phyloP scores from a whole-genome alignment of 192 early-diverging fungal species.

The Lunasporangiospora selenospora region DNA sequence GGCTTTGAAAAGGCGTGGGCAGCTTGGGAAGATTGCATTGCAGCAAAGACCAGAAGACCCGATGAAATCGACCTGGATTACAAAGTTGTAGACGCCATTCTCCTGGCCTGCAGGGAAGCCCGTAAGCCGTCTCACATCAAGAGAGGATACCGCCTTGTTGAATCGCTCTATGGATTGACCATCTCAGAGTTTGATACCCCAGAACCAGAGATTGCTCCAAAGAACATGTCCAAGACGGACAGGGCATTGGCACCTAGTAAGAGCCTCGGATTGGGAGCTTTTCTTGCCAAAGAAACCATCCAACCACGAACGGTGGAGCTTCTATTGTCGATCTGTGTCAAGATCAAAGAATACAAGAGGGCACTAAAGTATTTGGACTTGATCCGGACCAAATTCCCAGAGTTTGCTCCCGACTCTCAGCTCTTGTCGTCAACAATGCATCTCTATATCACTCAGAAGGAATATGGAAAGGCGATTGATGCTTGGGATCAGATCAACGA shows the following conservation, averaged over 20 bases:
- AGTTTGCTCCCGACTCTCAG: constrained; percentile 26
- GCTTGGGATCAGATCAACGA: constrained; percentile 30
- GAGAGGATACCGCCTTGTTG: constrained; percentile 21
- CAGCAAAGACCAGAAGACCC: constrained; percentile 12
- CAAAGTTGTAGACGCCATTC: constrained; percentile 16
- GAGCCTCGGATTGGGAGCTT: constrained; percentile 10
- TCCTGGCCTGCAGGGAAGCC: constrained; percentile 30
- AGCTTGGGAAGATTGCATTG: constrained; percentile 39
- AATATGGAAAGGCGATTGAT: constrained; percentile 23
- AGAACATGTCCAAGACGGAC: neutral
- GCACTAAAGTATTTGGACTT: constrained; percentile 17
- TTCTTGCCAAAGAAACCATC: constrained; percentile 11
- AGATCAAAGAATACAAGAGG: constrained; percentile 18
- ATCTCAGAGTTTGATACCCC: no score
- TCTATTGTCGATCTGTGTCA: constrained; percentile 23
- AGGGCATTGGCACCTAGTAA: constrained; percentile 18
- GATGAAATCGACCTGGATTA: constrained; percentile 29
- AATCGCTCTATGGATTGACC: constrained; percentile 22
- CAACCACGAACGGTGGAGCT: constrained; percentile 31
- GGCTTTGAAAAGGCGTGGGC: constrained; percentile 38
- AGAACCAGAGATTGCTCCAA: no score
- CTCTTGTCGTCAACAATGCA: constrained; percentile 17
- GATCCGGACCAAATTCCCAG: constrained; percentile 13
- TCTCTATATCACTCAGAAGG: constrained; percentile 22
- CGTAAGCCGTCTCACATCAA: constrained; percentile 3